These are phyloP conservation scores for Coemansia sp. DNA, from an alignment of 192 early-diverging fungal genomes.

Conservation along the genomic window DNA sequence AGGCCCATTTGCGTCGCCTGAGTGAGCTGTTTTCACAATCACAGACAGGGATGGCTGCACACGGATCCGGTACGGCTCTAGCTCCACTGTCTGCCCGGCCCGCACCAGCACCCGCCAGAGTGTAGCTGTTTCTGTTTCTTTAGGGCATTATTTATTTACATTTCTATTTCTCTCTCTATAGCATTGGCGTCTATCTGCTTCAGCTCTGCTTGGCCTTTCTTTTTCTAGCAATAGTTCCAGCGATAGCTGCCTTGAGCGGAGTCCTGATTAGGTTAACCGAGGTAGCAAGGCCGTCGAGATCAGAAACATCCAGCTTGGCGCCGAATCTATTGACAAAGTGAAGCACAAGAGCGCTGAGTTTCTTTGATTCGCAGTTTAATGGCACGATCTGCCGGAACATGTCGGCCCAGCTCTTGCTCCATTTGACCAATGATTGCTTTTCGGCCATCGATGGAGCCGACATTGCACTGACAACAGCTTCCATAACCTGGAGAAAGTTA, in stretches of 20 bases:
- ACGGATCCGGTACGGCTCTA: neutral
- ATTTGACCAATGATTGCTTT: neutral
- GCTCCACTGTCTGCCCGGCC: neutral
- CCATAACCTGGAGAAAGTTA: constrained; percentile 25
- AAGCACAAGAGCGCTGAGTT: constrained; percentile 37
- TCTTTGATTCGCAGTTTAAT: constrained; percentile 19
- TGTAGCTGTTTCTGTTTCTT: neutral
- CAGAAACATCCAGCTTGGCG: constrained; percentile 2
- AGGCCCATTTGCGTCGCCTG: constrained; percentile 31
- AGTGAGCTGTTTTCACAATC: constrained; percentile 33
- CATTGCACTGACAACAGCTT: constrained; percentile 24
- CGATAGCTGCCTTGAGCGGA: constrained; percentile 36
- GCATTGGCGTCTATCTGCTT: neutral
- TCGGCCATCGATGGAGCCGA: constrained; percentile 7
- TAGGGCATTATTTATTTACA: neutral
- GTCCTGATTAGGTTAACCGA: constrained; percentile 24
- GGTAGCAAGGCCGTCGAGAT: constrained; percentile 22
- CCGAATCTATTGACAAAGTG: constrained; percentile 50
- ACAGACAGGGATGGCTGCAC: neutral
- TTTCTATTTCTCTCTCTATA: neutral
- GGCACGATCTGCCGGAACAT: constrained; percentile 19
- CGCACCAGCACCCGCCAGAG: neutral
- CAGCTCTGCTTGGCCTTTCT: constrained; percentile 6
- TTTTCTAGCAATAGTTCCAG: constrained; percentile 19
- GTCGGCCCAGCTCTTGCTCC: constrained; percentile 22